Conservation (phyloP, 345 rosid genomes). For the Leavenworthia alabamica region DNA sequence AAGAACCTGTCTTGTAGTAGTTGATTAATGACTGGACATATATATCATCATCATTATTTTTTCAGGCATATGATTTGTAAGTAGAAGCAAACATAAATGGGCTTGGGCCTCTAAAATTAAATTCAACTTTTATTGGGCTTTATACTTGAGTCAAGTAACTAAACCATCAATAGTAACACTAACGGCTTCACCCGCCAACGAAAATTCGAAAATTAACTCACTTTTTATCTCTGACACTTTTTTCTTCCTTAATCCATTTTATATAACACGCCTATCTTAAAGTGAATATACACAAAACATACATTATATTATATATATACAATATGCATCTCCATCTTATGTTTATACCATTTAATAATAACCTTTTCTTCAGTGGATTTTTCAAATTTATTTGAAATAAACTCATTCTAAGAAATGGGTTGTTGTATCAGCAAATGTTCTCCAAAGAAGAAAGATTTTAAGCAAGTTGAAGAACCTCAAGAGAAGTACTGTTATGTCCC, state of each 20-base stretch:
- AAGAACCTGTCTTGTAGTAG: background rate
- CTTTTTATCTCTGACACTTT: slow-evolving; percentile 14
- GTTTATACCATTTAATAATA: background rate
- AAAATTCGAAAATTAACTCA: slow-evolving; percentile 18
- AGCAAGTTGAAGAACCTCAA: slow-evolving; percentile 27
- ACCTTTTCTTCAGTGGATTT: background rate
- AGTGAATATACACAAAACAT: slow-evolving; percentile 12
- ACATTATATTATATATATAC: slow-evolving; percentile 6
- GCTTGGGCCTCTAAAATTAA: background rate
- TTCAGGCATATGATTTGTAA: no score
- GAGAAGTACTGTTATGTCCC: slow-evolving; percentile 41
- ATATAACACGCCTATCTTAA: slow-evolving; percentile 7
- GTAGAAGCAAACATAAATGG: no score
- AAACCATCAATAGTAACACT: background rate
- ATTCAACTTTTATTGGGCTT: background rate
- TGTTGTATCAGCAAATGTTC: slow-evolving; percentile 75
- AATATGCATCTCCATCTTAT: slow-evolving; percentile 5
- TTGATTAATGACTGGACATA: background rate
- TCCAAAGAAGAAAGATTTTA: slow-evolving; percentile 27
- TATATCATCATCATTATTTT: background rate
- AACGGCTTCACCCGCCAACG: slow-evolving; percentile 29
- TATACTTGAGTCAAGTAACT: background rate
- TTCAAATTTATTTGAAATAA: background rate
- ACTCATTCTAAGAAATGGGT: slow-evolving; percentile 47
- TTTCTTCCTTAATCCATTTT: background rate